Evolutionary conservation across 2,329 filamentous ascomycete genomes (phyloP), one percentile per base, ranked within the genome.

Genomic region (Neonectria neomacrospora): DNA sequence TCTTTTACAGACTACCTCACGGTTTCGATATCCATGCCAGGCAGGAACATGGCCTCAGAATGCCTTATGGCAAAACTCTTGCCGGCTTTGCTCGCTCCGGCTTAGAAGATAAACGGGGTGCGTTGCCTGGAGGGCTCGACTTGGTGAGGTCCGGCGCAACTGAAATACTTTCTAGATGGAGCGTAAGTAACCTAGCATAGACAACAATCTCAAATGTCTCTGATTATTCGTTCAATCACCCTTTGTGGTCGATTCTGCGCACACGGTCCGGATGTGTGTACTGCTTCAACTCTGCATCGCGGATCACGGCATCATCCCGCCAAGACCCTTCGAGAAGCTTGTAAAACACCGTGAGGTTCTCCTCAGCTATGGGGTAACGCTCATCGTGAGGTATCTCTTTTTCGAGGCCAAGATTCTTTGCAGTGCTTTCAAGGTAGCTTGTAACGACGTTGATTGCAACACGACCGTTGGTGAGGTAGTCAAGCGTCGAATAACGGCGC

Each of bases 291-390:
- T 69, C 61, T 3, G 61, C 64, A 59, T 75, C 71, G 8, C 42
- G 44, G 10, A 69, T 47, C 4, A 80, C 76, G 0, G 79, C 78
- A 7, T 75, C 78, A 42, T 80, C 79, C 22, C 56, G 65, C 83
- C 84, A 87, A 5, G 80, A 83, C 0, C 80, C 82, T 72, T 86
- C 83, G 83, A 82, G 86, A 0, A 86, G 76, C 67, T 83, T 83
- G 59, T 81, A 80, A 1, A 75, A 70, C 6, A 81, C 77, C 14
- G 80, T 72, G 54, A 83, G 72, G 58, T 83, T 83, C 66, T 85
- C 83, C 48, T 85, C 78, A 0, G 82, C 82, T 18, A 81, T 80
- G 5, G 71, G 74, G 67, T 84, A 85, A 11, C 82, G 77, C 72
- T 83, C 80, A 50, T 85, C 82, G 60, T 85, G 83, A 57, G 81